Base-by-base conservation (phyloP, 2,329 filamentous ascomycete genomes). In the Lasiodiplodia sp. region DNA sequence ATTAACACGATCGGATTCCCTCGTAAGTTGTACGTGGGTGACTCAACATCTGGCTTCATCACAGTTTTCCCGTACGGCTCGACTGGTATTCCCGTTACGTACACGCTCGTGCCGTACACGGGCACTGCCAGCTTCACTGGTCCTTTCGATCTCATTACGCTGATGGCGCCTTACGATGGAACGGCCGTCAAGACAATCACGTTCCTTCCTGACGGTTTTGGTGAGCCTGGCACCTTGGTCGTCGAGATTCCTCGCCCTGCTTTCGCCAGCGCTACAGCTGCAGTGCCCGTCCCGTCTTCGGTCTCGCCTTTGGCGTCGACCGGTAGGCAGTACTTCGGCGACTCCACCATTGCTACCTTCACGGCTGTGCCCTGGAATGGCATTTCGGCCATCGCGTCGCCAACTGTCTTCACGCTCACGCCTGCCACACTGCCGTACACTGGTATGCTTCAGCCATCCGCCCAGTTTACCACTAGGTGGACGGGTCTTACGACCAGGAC, bases 141-240 rank as follows among this genome's bases (percentile, higher is more conserved):
- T 11, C 53, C 53, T 8, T 37, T 14, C 12, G 53, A 57, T 57
- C 53, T 31, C 4, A 21, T n/a, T 10, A 65, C 62, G 18, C 18
- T 65, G 28, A 65, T 31, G 1, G 62, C 62, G 6, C 11, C 25
- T 2, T 65, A 65, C 18, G 62, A 65, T 38, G 62, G 62, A 10
- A 40, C 31, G 28, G 52, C 21, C n/a, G 6, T 8, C 3, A 65
- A 51, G 16, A 37, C 31, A 6, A 40, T 65, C 23, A 40, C 49
- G 10, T 18, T 65, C 2, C 62, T 65, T 23, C 62, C 62, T 7
- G 34, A 34, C 8, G 28, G n/a, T 4, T 38, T 28, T 1, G 62
- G 23, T 40, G 44, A 21, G 1, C 38, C n/a, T 18, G 62, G 62
- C 14, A 65, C 62, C 8, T 7, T 53, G 1, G 25, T 65, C 3